Conservation (phyloP, 1,284 basidiomycete genomes). For the Earliella scabrosa region DNA sequence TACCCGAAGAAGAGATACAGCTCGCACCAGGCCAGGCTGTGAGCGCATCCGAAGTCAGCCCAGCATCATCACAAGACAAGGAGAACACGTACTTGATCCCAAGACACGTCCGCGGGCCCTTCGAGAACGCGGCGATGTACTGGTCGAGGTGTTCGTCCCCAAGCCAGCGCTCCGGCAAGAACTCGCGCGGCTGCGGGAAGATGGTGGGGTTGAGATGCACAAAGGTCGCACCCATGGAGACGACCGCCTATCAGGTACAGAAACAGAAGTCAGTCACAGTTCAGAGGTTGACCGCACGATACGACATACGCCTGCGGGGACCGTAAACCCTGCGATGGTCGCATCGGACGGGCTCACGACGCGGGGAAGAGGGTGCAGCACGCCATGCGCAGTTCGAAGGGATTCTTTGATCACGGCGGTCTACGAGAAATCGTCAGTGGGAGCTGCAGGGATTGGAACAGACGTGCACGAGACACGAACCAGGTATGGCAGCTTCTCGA, state of each 20-base stretch:
- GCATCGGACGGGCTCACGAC: neutral
- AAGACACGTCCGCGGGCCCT: neutral
- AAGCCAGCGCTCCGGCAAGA: slow-evolving; percentile 1
- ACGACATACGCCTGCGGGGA: neutral
- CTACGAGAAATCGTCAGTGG: neutral
- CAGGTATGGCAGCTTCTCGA: slow-evolving; percentile 2
- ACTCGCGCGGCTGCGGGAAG: neutral
- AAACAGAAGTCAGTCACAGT: too few relatives aligned
- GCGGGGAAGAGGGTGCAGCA: neutral
- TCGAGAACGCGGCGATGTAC: slow-evolving; percentile 1
- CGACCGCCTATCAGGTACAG: neutral
- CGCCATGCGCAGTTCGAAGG: neutral
- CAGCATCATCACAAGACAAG: neutral
- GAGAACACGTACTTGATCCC: slow-evolving; percentile 1
- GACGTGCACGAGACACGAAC: neutral
- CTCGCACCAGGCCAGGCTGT: slow-evolving; percentile 5
- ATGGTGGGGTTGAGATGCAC: neutral
- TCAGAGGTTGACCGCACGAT: too few relatives aligned
- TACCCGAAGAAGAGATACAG: neutral
- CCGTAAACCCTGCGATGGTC: neutral
- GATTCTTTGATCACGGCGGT: slow-evolving; percentile 4
- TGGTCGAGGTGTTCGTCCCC: neutral
- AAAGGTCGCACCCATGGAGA: neutral
- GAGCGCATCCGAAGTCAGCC: neutral
- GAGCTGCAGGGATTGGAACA: neutral